Conservation (phyloP, 805 yeast species). For the Torulaspora quercuum region DNA sequence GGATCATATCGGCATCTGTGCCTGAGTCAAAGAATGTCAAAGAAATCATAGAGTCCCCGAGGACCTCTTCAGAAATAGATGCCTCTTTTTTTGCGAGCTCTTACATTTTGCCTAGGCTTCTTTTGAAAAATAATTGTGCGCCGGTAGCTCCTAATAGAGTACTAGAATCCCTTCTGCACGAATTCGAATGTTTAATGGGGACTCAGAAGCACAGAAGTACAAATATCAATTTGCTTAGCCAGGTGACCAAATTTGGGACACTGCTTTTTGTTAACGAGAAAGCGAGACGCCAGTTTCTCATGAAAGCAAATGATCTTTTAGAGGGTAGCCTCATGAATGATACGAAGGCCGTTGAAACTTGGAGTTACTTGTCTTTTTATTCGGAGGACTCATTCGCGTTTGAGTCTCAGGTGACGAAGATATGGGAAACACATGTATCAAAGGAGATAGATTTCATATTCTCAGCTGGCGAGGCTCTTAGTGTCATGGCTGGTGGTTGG, state of each 20-base stretch:
- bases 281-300: constrained; percentile 24
- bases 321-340: constrained; percentile 48
- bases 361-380: constrained; percentile 53
- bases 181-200: constrained; percentile 5
- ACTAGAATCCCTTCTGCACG: constrained; percentile 1
- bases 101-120: constrained; percentile 26
- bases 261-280: constrained; percentile 21
- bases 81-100: constrained; percentile 17
- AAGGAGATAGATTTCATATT: constrained; percentile 76
- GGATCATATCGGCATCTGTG: constrained; percentile 40
- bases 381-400: constrained; percentile 29
- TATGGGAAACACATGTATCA: constrained; percentile 58
- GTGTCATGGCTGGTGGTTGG: constrained; percentile 75
- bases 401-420: constrained; percentile 40
- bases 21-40: constrained; percentile 11
- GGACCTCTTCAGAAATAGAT: background rate
- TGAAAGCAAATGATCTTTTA: constrained; percentile 31
- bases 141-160: background rate
- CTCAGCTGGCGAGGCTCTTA: constrained; percentile 79
- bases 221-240: constrained; percentile 24
- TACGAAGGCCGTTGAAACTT: constrained; percentile 55
- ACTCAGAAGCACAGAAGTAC: constrained; percentile 1
- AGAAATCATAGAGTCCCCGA: constrained; percentile 7
- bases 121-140: constrained; percentile 5
- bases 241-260: constrained; percentile 41